Evolutionary conservation across 2,329 filamentous ascomycete genomes (phyloP).

Genomic region (Acrodontium crateriforme): DNA sequence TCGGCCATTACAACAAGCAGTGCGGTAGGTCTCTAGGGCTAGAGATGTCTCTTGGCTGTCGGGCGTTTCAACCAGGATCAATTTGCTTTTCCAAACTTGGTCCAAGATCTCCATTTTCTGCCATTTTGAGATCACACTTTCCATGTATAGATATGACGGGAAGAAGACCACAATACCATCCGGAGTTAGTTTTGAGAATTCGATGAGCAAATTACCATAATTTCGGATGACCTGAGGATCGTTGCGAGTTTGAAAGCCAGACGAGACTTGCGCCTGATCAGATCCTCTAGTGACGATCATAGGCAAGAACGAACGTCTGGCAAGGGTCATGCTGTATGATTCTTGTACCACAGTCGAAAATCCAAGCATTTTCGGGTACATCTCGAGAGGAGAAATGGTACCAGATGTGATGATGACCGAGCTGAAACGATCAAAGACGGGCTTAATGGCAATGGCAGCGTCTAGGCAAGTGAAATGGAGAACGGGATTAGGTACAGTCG

Average conservation of each 20-base stretch:
- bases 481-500: slow-evolving; percentile 91
- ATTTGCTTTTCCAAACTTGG: slow-evolving; percentile 97
- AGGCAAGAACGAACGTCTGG: slow-evolving; percentile 84
- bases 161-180: slow-evolving; percentile 99
- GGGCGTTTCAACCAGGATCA: slow-evolving; percentile 93
- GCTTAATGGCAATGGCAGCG: slow-evolving; percentile 93
- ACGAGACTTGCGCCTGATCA: slow-evolving; percentile 86
- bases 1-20: slow-evolving; percentile 91
- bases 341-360: slow-evolving; percentile 89
- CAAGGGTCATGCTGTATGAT: slow-evolving; percentile 94
- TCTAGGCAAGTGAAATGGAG: slow-evolving; percentile 94
- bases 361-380: slow-evolving; percentile 98
- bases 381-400: slow-evolving; percentile 90
- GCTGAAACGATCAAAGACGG: slow-evolving; percentile 92
- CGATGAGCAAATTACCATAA: slow-evolving; percentile 82
- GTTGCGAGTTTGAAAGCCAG: slow-evolving; percentile 87
- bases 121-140: slow-evolving; percentile 98
- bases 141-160: slow-evolving; percentile 97
- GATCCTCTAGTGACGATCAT: slow-evolving; percentile 95
- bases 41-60: slow-evolving; percentile 95
- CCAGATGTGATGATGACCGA: slow-evolving; percentile 98
- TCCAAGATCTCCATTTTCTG: slow-evolving; percentile 97
- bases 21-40: slow-evolving; percentile 90
- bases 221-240: slow-evolving; percentile 95
- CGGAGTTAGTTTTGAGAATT: slow-evolving; percentile 90